These are phyloP conservation scores for Lyophyllum shimeji DNA, from an alignment of 768 basidiomycete species.

Conservation along the genomic window DNA sequence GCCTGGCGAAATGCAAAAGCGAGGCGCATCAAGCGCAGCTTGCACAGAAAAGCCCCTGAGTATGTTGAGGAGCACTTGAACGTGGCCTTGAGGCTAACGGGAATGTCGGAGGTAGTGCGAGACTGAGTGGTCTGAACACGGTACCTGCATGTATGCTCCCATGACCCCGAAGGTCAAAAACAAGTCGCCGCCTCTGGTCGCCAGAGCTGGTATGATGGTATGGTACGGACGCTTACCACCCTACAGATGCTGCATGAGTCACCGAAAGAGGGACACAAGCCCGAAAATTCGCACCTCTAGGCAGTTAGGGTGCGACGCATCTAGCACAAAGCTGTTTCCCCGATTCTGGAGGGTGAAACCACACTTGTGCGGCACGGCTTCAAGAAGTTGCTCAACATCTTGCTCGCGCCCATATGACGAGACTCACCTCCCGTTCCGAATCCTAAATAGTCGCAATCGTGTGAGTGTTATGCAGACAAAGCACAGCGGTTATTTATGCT, in stretches of 20 bases:
- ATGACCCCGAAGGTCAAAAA: conserved; percentile 91
- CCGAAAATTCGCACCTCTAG: conserved; percentile 52
- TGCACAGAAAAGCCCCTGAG: conserved; percentile 87
- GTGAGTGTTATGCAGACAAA: conserved; percentile 1
- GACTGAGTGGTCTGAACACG: not conserved
- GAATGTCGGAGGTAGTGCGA: not conserved
- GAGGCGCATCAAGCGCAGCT: conserved; percentile 89
- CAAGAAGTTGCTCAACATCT: not conserved
- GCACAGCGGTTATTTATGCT: conserved; percentile 16
- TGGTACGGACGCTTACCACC: conserved; percentile 86
- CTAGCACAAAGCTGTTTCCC: conserved; percentile 80
- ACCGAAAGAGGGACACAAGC: not conserved
- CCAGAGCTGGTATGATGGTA: conserved; percentile 93
- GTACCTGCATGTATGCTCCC: conserved; percentile 88
- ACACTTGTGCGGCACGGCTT: conserved; percentile 89
- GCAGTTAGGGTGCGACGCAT: conserved; percentile 82
- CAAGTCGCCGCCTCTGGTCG: conserved; percentile 72
- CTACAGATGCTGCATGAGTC: conserved; percentile 27
- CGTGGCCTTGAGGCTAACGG: conserved; percentile 88
- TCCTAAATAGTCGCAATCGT: conserved; percentile 38
- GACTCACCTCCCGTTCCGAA: conserved; percentile 85
- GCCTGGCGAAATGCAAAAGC: conserved; percentile 93
- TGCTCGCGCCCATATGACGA: not conserved
- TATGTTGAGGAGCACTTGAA: conserved; percentile 91
- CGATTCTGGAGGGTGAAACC: conserved; percentile 98